Percentiles rank a stretch among this genome's conserved stretches.
phyloP scores from a whole-genome alignment of 352 stramenopile genomes.

The Thalassiosira mediterranea region DNA sequence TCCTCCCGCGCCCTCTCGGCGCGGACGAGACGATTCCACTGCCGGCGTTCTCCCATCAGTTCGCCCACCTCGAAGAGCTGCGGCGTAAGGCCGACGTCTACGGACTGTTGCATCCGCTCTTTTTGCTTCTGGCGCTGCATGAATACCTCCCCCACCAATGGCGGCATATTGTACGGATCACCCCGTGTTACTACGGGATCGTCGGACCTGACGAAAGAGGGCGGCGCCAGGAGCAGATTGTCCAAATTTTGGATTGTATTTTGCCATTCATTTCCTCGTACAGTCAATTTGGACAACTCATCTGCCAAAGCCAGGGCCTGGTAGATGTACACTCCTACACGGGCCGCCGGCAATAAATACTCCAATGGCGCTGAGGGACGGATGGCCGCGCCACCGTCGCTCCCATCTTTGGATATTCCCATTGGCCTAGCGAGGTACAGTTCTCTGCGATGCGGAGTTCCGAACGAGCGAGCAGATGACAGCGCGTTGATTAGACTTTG shows the following conservation, averaged over 20 bases:
- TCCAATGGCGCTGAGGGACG: conserved; percentile 43
- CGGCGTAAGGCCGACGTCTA: conserved; percentile 19
- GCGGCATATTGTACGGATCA: conserved; percentile 32
- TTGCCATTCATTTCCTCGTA: conserved; percentile 5
- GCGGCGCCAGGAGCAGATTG: conserved; percentile 31
- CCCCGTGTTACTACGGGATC: conserved; percentile 29
- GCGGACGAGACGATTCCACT: conserved; percentile 41
- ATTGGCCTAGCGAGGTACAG: conserved; percentile 48
- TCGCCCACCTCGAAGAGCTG: conserved; percentile 47
- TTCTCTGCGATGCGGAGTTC: not conserved
- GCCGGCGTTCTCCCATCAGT: conserved; percentile 44
- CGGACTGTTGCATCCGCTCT: conserved; percentile 34
- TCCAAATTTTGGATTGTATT: conserved; percentile 29
- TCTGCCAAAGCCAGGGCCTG: conserved; percentile 30
- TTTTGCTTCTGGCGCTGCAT: conserved; percentile 32
- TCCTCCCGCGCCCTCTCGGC: conserved; percentile 40
- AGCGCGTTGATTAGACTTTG: too few species aligned
- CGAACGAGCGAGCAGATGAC: not conserved
- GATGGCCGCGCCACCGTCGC: not conserved
- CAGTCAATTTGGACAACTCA: conserved; percentile 12
- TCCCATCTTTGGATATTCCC: conserved; percentile 8
- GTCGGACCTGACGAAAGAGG: conserved; percentile 24
- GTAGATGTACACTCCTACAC: conserved; percentile 51
- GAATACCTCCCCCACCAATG: conserved; percentile 34
- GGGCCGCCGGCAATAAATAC: conserved; percentile 43